phyloP scores from a whole-genome alignment of 176 grass and related monocot genomes.

The Phoenix roebelenii region DNA sequence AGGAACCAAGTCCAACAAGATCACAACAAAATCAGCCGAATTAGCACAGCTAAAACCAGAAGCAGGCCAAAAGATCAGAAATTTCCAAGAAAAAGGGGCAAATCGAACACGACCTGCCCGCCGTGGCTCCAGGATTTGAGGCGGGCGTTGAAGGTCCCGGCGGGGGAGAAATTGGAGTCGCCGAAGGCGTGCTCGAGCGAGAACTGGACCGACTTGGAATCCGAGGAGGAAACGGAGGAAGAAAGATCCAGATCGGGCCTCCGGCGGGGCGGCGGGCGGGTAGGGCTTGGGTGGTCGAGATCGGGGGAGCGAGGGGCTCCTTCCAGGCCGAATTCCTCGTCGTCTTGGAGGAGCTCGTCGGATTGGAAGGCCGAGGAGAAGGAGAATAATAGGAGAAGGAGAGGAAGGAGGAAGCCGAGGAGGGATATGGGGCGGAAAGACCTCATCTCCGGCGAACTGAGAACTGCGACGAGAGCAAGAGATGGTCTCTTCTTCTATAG shows the following conservation, averaged over 20 bases:
- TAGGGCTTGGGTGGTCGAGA: conserved; percentile 2
- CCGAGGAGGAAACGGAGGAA: conserved; percentile 1
- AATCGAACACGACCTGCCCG: conserved; percentile 38
- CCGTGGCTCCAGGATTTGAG: conserved; percentile 82
- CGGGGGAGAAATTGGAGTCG: conserved; percentile 43
- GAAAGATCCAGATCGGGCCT: conserved; percentile 32
- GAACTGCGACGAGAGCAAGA: no score
- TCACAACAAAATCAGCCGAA: no score
- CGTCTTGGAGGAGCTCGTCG: conserved; percentile 70
- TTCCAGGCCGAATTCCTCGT: conserved; percentile 80
- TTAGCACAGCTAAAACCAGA: no score
- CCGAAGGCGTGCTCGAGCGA: conserved; percentile 70
- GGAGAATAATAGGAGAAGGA: conserved; percentile 16
- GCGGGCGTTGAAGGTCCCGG: conserved; percentile 76
- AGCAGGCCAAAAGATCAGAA: no score
- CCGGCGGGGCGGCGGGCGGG: conserved; percentile 29
- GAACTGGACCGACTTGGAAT: conserved; percentile 76
- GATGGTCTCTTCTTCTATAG: no score
- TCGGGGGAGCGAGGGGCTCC: conserved; percentile 10
- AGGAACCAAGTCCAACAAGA: no score
- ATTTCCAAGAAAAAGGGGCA: no score
- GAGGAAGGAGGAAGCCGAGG: conserved; percentile 1
- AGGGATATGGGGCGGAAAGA: not conserved
- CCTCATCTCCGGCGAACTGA: no score
- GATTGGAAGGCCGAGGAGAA: conserved; percentile 45